Evolutionary conservation across 1,284 basidiomycete genomes (phyloP), one percentile per base, ranked within the genome.

Genomic region (Cutaneotrichosporon sp.): DNA sequence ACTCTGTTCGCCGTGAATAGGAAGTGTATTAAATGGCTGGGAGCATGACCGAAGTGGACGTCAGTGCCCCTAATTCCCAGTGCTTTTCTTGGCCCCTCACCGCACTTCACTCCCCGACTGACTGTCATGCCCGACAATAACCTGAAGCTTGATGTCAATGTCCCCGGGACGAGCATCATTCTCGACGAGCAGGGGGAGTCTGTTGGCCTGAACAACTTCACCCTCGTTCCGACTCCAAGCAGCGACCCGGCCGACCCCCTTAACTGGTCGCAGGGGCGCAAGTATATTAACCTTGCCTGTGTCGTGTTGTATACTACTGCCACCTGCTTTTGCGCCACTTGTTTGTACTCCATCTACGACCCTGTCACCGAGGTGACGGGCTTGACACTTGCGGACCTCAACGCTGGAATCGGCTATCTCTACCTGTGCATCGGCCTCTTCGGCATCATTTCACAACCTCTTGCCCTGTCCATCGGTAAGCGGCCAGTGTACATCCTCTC

Each of bases 401-500:
- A 65, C 42, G 42, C 48, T 2, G 65, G 61, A 5, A 55, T 57
- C 8, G 65, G 65, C 1, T 65, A 54, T 55, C 27, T 59, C 9
- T 66, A 63, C 54, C 53, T 64, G 6, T 34, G 62, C 4, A 46
- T 48, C 1, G 58, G 56, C 7, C 34, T 62, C 17, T 41, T 64
- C 26, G 51, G 53, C 12, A 52, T 61, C n/a, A 6, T 33, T 19
- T 8, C 12, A 10, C 27, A 31, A 19, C 63, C 65, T 4, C 41
- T 56, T 8, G 49, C 63, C 5, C 27, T 62, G 10, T 57, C 57
- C 2, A 56, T 64, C 22, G 65, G 65, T 3, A 66, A 66, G 46
- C 46, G 55, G 17, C 63, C 63, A 1, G 51, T 60, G 14, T 64
- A 61, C 45, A 42, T 66, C 12, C 8, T 54, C 8, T 44, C 52